A percentile compares a stretch with the other conserved stretches of the same genome.
Conservation (phyloP, 169 alveolate genomes). For the Cystoisospora suis region DNA sequence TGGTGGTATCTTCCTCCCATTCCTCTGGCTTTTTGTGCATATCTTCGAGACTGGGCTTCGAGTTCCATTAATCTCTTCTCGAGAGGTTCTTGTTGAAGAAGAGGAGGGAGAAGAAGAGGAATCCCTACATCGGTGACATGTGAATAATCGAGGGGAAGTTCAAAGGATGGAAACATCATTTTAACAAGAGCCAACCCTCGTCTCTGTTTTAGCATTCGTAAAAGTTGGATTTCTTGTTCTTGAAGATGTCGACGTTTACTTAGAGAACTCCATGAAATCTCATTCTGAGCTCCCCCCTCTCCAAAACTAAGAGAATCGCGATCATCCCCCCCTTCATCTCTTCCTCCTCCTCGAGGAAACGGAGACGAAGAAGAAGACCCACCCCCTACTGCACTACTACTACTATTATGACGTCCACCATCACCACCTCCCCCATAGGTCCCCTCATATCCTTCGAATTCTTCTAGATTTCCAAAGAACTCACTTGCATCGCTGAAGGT, state of each 20-base stretch:
- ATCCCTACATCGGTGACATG: background rate
- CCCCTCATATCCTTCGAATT: background rate
- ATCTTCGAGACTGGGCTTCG: background rate
- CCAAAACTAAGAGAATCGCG: background rate
- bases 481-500: background rate
- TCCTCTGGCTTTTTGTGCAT: background rate
- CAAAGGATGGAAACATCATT: conserved; percentile 1
- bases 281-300: background rate
- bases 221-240: conserved; percentile 6
- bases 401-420: background rate
- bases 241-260: background rate
- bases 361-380: background rate
- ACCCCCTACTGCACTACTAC: background rate
- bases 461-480: conserved; percentile 11
- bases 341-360: background rate
- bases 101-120: conserved; percentile 21
- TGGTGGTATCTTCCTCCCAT: too few relatives aligned
- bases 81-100: conserved; percentile 22
- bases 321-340: background rate
- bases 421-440: background rate
- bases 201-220: background rate
- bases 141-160: background rate
- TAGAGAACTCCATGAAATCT: too few relatives aligned
- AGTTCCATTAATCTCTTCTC: background rate
- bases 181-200: conserved; percentile 1